phyloP scores from a whole-genome alignment of 257 asterid species.

The Petunia axillaris region DNA sequence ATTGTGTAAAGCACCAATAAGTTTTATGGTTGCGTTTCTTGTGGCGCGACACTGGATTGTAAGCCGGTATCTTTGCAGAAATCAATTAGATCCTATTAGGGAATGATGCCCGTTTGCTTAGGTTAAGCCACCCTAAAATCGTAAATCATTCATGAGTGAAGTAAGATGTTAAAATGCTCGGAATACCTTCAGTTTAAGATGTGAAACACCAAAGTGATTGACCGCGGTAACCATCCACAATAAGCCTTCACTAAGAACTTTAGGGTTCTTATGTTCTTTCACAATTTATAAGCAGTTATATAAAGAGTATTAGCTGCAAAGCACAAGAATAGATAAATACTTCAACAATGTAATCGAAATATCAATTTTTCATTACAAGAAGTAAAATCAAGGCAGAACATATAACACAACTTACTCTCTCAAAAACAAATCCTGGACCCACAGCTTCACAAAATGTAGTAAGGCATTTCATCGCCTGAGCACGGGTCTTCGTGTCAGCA shows the following conservation, averaged over 20 bases:
- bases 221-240: slow-evolving; percentile 93
- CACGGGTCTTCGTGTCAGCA: slow-evolving; percentile 97
- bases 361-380: not conserved
- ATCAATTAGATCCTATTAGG: slow-evolving; percentile 82
- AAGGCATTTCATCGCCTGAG: slow-evolving; percentile 92
- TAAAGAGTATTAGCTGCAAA: slow-evolving; percentile 24
- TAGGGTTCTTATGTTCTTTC: slow-evolving; percentile 99
- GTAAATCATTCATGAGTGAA: slow-evolving; percentile 3
- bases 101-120: slow-evolving; percentile 23
- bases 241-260: slow-evolving; percentile 97
- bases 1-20: slow-evolving; percentile 86
- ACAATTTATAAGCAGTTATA: slow-evolving; percentile 80
- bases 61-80: slow-evolving; percentile 96
- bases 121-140: slow-evolving; percentile 5
- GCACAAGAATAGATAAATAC: not conserved
- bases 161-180: slow-evolving; percentile 14
- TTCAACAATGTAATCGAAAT: slow-evolving; percentile 9
- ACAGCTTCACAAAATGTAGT: slow-evolving; percentile 95
- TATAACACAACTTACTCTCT: slow-evolving; percentile 63
- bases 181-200: slow-evolving; percentile 79
- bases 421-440: slow-evolving; percentile 94
- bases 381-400: not conserved
- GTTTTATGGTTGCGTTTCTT: slow-evolving; percentile 89
- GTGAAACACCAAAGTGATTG: slow-evolving; percentile 86
- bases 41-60: slow-evolving; percentile 99